Percentiles rank a stretch among this genome's conserved stretches.
These are phyloP conservation scores for Petunia axillaris DNA, from an alignment of 257 asterid species.

Conservation along the genomic window DNA sequence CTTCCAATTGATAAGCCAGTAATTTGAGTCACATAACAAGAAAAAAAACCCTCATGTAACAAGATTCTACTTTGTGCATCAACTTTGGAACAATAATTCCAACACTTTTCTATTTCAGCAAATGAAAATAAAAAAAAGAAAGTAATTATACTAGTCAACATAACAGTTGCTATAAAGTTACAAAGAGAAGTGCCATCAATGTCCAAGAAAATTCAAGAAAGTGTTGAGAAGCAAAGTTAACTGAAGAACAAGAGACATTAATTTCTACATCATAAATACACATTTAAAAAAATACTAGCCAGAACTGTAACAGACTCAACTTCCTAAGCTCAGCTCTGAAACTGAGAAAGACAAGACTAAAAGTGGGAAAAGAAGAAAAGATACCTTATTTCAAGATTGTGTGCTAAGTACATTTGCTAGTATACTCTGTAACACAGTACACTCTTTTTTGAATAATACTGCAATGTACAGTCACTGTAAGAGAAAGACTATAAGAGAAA, in stretches of 20 bases:
- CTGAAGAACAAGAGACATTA: slow-evolving; percentile 33
- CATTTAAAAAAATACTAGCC: slow-evolving; percentile 20
- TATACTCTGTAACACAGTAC: slow-evolving; percentile 14
- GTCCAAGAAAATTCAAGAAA: slow-evolving; percentile 34
- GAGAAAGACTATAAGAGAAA: slow-evolving; percentile 22
- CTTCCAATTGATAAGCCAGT: not conserved
- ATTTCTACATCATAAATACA: slow-evolving; percentile 33
- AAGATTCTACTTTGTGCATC: slow-evolving; percentile 8
- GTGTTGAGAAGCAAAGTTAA: slow-evolving; percentile 27
- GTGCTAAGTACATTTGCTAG: slow-evolving; percentile 26
- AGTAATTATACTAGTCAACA: not conserved
- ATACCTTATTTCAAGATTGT: slow-evolving; percentile 38
- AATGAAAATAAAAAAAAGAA: not conserved
- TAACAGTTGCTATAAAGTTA: not conserved
- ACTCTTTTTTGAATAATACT: not conserved
- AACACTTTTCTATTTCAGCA: not conserved
- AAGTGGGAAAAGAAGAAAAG: slow-evolving; percentile 28
- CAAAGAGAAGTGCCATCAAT: not conserved
- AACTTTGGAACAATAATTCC: not conserved
- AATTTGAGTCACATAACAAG: too few species aligned
- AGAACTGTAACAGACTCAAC: slow-evolving; percentile 5
- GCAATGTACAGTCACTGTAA: not conserved
- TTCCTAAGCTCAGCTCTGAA: slow-evolving; percentile 31
- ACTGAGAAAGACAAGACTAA: slow-evolving; percentile 31
- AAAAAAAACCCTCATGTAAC: not conserved